Evolutionary conservation across 352 stramenopile genomes (phyloP).

Genomic region (Nothophytophthora sp.): DNA sequence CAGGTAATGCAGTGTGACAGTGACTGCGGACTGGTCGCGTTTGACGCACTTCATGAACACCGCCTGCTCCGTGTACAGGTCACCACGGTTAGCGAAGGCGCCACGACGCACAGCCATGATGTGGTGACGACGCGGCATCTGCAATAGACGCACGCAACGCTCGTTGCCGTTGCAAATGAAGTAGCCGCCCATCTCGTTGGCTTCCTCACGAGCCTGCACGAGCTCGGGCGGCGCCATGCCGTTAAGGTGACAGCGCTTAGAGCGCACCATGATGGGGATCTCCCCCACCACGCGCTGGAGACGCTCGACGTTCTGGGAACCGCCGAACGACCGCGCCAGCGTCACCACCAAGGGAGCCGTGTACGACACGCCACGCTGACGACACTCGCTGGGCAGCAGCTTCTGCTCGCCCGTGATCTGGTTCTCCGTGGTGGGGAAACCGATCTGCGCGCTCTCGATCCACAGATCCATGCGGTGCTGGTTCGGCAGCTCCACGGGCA

Average conservation of each 20-base stretch:
- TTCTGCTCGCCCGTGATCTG: slow-evolving; percentile 85
- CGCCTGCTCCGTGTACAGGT: slow-evolving; percentile 96
- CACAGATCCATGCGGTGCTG: slow-evolving; percentile 81
- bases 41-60: slow-evolving; percentile 97
- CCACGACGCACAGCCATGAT: slow-evolving; percentile 95
- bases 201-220: slow-evolving; percentile 90
- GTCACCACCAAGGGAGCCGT: slow-evolving; percentile 94
- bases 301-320: slow-evolving; percentile 83
- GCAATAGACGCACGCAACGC: slow-evolving; percentile 96
- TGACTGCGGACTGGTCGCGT: slow-evolving; percentile 96
- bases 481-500: slow-evolving; percentile 91
- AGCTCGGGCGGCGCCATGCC: slow-evolving; percentile 87
- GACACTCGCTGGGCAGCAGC: slow-evolving; percentile 94
- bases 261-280: slow-evolving; percentile 98
- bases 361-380: slow-evolving; percentile 97
- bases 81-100: slow-evolving; percentile 98
- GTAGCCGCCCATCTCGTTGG: slow-evolving; percentile 98
- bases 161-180: slow-evolving; percentile 99
- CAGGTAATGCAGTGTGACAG: slow-evolving; percentile 98
- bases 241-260: slow-evolving; percentile 95
- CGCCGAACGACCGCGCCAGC: slow-evolving; percentile 81
- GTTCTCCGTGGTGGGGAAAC: slow-evolving; percentile 85
- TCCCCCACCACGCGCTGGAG: slow-evolving; percentile 91
- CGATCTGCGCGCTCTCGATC: slow-evolving; percentile 96
- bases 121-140: slow-evolving; percentile 91